Evolutionary conservation across 116 monocot genomes (phyloP).

Genomic region (Zostera marina): DNA sequence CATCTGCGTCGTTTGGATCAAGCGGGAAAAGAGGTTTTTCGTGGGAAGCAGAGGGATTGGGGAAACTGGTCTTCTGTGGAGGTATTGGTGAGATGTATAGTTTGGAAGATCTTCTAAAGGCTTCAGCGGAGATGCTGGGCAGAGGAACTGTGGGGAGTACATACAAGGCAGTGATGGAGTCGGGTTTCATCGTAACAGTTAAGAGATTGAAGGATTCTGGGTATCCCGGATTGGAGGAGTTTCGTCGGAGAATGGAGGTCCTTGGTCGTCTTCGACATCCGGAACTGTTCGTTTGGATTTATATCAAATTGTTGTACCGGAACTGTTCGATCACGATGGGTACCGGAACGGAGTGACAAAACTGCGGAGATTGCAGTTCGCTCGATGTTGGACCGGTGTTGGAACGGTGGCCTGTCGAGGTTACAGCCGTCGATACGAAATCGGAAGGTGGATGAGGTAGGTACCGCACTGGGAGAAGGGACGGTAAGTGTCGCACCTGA

Average conservation of each 20-base stretch:
- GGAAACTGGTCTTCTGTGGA: conserved; percentile 72
- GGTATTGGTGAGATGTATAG: conserved; percentile 69
- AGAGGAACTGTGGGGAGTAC: conserved; percentile 80
- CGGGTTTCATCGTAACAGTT: conserved; percentile 90
- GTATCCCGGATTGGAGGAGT: conserved; percentile 21
- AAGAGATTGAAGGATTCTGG: conserved; percentile 61
- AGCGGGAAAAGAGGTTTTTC: conserved; percentile 27
- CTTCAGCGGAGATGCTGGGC: conserved; percentile 93
- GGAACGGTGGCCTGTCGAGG: too few species aligned
- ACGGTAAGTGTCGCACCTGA: too few species aligned
- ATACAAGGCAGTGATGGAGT: conserved; percentile 98
- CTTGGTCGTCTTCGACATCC: conserved; percentile 73
- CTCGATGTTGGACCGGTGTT: too few species aligned
- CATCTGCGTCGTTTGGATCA: conserved; percentile 2
- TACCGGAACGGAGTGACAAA: too few species aligned
- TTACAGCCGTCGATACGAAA: too few species aligned
- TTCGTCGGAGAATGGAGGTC: conserved; percentile 52
- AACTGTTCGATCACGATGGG: too few species aligned
- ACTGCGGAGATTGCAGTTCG: too few species aligned
- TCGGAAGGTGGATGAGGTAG: too few species aligned
- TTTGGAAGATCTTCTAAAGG: conserved; percentile 79
- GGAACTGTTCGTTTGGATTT: too few species aligned
- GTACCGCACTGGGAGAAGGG: too few species aligned
- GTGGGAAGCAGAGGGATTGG: conserved; percentile 64
- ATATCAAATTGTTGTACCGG: too few species aligned